phyloP scores from a whole-genome alignment of 768 basidiomycete species.

The Coprinellus aureogranulatus region DNA sequence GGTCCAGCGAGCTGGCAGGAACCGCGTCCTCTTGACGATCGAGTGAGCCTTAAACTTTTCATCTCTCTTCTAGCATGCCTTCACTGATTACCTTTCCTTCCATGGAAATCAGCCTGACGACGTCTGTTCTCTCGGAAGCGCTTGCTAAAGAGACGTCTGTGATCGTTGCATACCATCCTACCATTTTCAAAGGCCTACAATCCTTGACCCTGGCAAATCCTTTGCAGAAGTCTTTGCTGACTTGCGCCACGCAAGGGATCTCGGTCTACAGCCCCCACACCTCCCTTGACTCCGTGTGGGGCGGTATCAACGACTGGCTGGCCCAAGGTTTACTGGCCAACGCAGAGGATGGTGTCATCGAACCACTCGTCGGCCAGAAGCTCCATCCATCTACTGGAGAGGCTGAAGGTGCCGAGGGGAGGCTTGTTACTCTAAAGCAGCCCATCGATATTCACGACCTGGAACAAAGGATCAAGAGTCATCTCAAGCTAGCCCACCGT shows the following conservation, averaged over 20 bases:
- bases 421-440: conserved; percentile 60
- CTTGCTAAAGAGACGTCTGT: conserved; percentile 57
- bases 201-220: conserved; percentile 77
- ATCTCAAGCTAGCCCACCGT: conserved; percentile 46
- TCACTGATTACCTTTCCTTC: conserved; percentile 12
- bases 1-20: conserved; percentile 42
- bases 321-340: conserved; percentile 50
- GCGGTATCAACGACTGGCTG: conserved; percentile 91
- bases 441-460: conserved; percentile 60
- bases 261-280: conserved; percentile 89
- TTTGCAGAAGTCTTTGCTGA: conserved; percentile 76
- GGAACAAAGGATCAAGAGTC: conserved; percentile 65
- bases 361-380: conserved; percentile 40
- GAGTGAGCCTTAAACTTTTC: conserved; percentile 45
- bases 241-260: conserved; percentile 78
- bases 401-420: conserved; percentile 61
- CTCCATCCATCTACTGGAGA: conserved; percentile 31
- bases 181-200: conserved; percentile 73
- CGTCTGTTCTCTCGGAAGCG: conserved; percentile 69
- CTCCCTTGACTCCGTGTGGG: conserved; percentile 77
- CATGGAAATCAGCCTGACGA: conserved; percentile 55
- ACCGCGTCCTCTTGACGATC: conserved; percentile 63
- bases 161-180: conserved; percentile 83
- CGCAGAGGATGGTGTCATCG: conserved; percentile 33
- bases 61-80: background rate